Conservation (phyloP, 2,329 filamentous ascomycete genomes). For the Thielaviopsis punctulata region DNA sequence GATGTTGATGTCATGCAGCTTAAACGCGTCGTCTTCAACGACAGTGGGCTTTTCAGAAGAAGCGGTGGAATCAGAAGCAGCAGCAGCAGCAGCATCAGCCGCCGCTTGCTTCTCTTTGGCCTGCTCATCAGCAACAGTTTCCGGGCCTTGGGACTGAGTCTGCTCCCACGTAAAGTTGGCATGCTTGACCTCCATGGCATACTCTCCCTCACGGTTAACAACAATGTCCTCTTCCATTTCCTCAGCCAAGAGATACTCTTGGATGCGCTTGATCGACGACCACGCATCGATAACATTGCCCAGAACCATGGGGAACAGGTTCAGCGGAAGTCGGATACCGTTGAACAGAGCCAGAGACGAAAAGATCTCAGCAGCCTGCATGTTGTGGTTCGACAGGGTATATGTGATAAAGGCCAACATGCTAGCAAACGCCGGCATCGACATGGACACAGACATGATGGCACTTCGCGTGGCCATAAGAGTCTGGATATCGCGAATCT, state of each 20-base stretch:
- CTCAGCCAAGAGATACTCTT: constrained; percentile 76
- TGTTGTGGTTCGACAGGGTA: constrained; percentile 44
- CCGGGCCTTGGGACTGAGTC: constrained; percentile 32
- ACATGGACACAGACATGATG: constrained; percentile 70
- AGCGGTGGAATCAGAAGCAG: constrained; percentile 24
- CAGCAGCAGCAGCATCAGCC: constrained; percentile 15
- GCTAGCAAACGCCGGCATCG: constrained; percentile 80
- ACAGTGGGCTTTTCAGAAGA: constrained; percentile 29
- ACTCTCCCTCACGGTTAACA: constrained; percentile 36
- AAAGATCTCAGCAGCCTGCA: constrained; percentile 67
- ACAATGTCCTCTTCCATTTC: constrained; percentile 59
- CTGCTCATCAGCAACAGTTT: constrained; percentile 17
- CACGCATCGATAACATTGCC: constrained; percentile 81
- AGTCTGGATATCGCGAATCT: constrained; percentile 72
- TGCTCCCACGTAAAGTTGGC: constrained; percentile 82
- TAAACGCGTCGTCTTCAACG: constrained; percentile 46
- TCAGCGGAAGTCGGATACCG: constrained; percentile 73
- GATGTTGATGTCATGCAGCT: constrained; percentile 51
- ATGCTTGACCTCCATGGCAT: constrained; percentile 53
- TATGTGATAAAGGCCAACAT: constrained; percentile 89
- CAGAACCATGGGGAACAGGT: constrained; percentile 72
- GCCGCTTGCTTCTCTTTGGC: constrained; percentile 17
- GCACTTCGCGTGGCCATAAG: constrained; percentile 69
- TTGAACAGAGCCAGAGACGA: constrained; percentile 92
- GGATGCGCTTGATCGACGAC: constrained; percentile 67